Evolutionary conservation across 1,284 basidiomycete genomes (phyloP), one percentile per base, ranked within the genome.

Genomic region (Tetrapyrgos nigripes): DNA sequence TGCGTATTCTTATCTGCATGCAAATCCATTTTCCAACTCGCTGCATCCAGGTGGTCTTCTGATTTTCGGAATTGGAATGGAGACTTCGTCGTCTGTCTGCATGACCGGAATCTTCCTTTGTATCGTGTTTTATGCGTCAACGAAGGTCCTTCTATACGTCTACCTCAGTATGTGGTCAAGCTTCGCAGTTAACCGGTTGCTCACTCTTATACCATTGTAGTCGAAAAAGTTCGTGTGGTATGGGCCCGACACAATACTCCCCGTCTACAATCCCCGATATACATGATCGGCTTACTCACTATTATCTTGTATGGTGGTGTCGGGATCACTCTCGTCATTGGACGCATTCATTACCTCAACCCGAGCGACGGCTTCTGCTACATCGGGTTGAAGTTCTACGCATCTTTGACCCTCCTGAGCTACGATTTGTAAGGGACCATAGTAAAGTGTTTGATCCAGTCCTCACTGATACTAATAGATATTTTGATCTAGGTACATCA

Each of bases 301-400:
- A 65, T 76, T 17, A 59, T 58, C 14, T 45, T 74, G 9, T 78
- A 78, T 57, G 61, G 62, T 29, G 68, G 65, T 13, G 63, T 77
- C 3, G 48, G 35, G 1, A 50, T 35, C 17, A 21, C 29, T 46
- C 21, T 26, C 8, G n/a, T 29, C 11, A 23, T 28, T 14, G 78
- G 75, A 2, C 72, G 77, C 3, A 70, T 79, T 14, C 63, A 76
- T 3, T 70, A 68, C 37, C 71, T 80, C 47, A 50, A 69, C 3
- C 53, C 63, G n/a, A 19, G 31, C 0, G 74, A 77, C 40, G 74
- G 74, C 5, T 67, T 68, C 0, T 83, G 82, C 60, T 64, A 79
- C 17, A 83, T 83, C 26, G 82, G 81, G 1, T 65, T 83, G n/a
- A 68, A 68, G 53, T 53, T 66, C 68, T 53, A 58, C 43, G 28